A percentile compares a stretch with the other conserved stretches of the same genome.
Conservation (phyloP, 2,329 filamentous ascomycete species). For the Clonostachys byssicola region DNA sequence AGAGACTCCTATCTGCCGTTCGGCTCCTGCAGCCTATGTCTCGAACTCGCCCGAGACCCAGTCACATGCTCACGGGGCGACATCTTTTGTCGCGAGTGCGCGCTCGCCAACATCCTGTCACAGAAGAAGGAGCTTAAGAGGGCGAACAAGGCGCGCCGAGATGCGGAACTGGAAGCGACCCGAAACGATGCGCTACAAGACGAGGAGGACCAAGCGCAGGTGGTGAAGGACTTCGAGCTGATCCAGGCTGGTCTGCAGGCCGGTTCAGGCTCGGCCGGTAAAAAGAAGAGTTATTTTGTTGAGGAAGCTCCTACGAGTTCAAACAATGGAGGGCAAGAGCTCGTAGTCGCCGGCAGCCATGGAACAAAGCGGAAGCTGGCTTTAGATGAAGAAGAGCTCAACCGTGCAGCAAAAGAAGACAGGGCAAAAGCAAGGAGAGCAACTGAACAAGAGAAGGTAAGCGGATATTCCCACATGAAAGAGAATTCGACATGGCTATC, state of each 20-base stretch:
- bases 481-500: too few species aligned
- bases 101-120: constrained; percentile 81
- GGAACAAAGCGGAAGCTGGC: constrained; percentile 66
- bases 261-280: constrained; percentile 5
- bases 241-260: constrained; percentile 67
- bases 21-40: constrained; percentile 82
- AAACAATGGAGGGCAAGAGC: background rate
- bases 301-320: constrained; percentile 30
- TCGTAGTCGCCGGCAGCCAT: background rate
- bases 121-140: constrained; percentile 91
- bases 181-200: constrained; percentile 58
- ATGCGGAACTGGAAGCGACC: constrained; percentile 55
- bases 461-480: too few species aligned
- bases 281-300: constrained; percentile 21
- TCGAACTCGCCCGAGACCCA: constrained; percentile 75
- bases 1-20: constrained; percentile 93
- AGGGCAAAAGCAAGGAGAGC: constrained; percentile 64
- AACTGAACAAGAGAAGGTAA: constrained; percentile 69
- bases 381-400: constrained; percentile 72
- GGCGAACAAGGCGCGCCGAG: constrained; percentile 61
- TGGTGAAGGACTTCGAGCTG: constrained; percentile 78
- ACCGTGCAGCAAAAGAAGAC: constrained; percentile 66
- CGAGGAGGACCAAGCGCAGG: constrained; percentile 65
- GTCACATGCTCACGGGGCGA: constrained; percentile 83
- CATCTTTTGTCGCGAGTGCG: constrained; percentile 93